A percentile compares a stretch with the other conserved stretches of the same genome.
Conservation (phyloP, 1,139 yeast species). For the Suhomyces bokatorum region DNA sequence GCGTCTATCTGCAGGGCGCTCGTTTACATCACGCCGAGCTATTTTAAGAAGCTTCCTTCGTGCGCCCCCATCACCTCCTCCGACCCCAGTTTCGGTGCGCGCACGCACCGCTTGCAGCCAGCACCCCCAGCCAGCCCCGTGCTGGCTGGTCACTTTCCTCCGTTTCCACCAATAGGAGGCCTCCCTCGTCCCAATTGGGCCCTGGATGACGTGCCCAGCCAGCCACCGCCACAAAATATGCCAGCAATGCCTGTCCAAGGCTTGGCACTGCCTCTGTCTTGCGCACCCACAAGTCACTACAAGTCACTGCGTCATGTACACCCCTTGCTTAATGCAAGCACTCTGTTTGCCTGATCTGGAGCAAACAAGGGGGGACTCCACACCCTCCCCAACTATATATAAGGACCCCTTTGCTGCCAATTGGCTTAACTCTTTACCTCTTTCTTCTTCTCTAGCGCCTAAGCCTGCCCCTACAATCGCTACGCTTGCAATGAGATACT, state of each 20-base stretch:
- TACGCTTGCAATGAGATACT: conserved; percentile 29
- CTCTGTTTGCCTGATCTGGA: conserved; percentile 4
- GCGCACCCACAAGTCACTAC: not conserved
- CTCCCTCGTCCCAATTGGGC: not conserved
- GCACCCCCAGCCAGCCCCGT: conserved; percentile 2
- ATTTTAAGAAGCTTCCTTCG: no score
- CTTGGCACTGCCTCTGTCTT: not conserved
- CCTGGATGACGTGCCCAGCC: not conserved
- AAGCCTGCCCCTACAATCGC: not conserved
- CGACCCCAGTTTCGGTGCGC: not conserved
- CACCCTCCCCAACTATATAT: not conserved
- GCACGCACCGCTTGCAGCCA: conserved; percentile 5
- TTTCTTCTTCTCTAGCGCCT: not conserved
- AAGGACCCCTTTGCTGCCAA: not conserved
- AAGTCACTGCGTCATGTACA: not conserved
- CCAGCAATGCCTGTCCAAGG: not conserved
- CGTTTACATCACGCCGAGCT: no score
- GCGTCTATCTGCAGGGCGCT: no score
- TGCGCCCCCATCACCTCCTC: not conserved
- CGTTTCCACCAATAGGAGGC: not conserved
- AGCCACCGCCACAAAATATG: not conserved
- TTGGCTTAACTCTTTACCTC: not conserved
- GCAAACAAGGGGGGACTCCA: conserved; percentile 2
- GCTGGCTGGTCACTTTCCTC: not conserved
- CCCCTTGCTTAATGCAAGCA: conserved; percentile 8